Base-by-base conservation (phyloP, 495 filamentous ascomycete genomes). In the Talaromyces wortmannii region DNA sequence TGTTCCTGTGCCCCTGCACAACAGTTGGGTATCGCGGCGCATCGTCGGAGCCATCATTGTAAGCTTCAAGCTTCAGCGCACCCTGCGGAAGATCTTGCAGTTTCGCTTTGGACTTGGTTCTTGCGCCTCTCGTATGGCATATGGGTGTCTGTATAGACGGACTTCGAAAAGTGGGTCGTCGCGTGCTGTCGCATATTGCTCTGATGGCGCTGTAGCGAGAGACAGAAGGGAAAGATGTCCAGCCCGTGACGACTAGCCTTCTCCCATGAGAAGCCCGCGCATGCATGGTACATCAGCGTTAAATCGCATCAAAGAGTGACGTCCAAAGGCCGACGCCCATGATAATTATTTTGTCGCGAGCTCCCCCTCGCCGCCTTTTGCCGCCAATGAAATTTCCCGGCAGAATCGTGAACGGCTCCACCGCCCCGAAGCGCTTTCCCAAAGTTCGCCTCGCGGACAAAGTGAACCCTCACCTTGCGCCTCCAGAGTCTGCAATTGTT, bases 1-100 rank as follows among this genome's bases (percentile, higher is more conserved):
- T 92, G 56, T 86, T 88, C 36, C 83, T 79, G n/a, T 89, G 91
- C 63, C 95, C 90, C 60, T 89, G 84, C n/a, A 97, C 74, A 10
- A 96, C 90, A 10, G 89, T 85, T 4, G 94, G 92, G 65, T 95
- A 96, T 43, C 75, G 69, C 18, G 88, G 87, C 18, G 68, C 77
- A 52, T 78, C 73, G 54, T 85, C 74, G 10, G 61, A 59, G 2
- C 55, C 58, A 57, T 78, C 69, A 42, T 78, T 60, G 33, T 77
- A 78, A 31, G 76, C 58, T 7, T 74, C 71, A 2, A 75, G 57
- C 52, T 76, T 73, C 44, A 86, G 59, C 2, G 74, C 59, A 6
- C 83, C 83, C 60, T 89, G 85, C 13, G 87, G 85, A 13, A 89
- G 73, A 46, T 90, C 85, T 42, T 84, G 78, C 15, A 88, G 62